Percentiles rank a stretch among this genome's conserved stretches.
Conservation (phyloP, 31 red algal species). For the Asparagopsis taxiformis region DNA sequence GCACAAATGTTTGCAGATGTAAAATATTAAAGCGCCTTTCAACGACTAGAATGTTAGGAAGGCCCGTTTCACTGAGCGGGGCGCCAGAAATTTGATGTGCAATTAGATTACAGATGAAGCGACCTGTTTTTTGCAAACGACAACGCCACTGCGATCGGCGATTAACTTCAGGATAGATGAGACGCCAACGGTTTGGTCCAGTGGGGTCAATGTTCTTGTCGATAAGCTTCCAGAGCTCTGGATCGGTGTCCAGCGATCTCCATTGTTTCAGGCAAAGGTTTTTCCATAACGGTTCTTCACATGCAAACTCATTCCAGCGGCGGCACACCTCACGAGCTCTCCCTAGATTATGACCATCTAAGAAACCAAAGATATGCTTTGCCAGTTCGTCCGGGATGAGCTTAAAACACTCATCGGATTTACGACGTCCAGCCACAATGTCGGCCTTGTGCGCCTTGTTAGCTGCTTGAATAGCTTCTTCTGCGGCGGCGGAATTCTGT, state of each 20-base stretch:
- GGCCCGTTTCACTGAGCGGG: constrained; percentile 24
- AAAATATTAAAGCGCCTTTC: constrained; percentile 74
- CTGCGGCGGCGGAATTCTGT: constrained; percentile 31
- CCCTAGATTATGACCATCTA: constrained; percentile 73
- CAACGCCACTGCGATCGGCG: constrained; percentile 56
- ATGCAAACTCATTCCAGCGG: constrained; percentile 81
- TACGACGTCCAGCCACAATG: not conserved
- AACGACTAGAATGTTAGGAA: constrained; percentile 64
- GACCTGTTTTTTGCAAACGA: constrained; percentile 86
- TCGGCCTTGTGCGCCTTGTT: constrained; percentile 23
- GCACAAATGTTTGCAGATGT: constrained; percentile 70
- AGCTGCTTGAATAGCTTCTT: constrained; percentile 27
- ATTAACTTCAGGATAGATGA: constrained; percentile 62
- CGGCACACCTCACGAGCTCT: constrained; percentile 70
- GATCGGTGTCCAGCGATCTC: constrained; percentile 77
- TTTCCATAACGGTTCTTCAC: constrained; percentile 83
- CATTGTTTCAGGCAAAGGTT: constrained; percentile 57
- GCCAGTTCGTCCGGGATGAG: constrained; percentile 74
- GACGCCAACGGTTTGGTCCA: constrained; percentile 52
- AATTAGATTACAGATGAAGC: constrained; percentile 88
- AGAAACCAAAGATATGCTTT: constrained; percentile 77
- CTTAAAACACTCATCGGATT: constrained; percentile 22
- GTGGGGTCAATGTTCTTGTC: constrained; percentile 39
- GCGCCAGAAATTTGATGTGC: constrained; percentile 78
- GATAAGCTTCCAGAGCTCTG: constrained; percentile 69